Conservation (phyloP, 306 rosid genomes). For the Calophaca sinica region DNA sequence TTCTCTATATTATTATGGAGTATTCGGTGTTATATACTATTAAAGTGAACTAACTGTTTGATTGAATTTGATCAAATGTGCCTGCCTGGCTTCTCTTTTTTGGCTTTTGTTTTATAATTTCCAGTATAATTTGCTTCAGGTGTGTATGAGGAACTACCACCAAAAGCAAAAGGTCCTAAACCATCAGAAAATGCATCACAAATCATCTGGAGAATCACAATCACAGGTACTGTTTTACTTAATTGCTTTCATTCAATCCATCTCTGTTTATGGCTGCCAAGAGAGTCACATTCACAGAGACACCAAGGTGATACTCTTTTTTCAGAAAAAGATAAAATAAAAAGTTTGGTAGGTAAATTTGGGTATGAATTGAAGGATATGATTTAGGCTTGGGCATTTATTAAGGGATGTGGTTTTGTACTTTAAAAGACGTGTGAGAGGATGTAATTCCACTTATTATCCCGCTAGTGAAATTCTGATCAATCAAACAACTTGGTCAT, state of each 20-base stretch:
- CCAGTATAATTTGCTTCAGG: constrained; percentile 36
- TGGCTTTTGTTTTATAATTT: neutral
- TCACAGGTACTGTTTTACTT: constrained; percentile 35
- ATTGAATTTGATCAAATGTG: constrained; percentile 36
- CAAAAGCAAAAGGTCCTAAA: constrained; percentile 35
- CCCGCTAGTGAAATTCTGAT: constrained; percentile 20
- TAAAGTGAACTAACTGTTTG: neutral
- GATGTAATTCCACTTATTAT: neutral
- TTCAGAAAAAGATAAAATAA: neutral
- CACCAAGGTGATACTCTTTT: neutral
- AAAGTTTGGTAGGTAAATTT: constrained; percentile 12
- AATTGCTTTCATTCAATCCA: neutral
- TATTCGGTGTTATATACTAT: no score
- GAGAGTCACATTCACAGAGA: no score
- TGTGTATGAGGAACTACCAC: neutral
- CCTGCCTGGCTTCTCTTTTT: neutral
- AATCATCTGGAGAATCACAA: constrained; percentile 36
- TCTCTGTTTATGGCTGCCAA: neutral
- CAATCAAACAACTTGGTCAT: constrained; percentile 2
- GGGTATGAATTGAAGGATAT: constrained; percentile 26
- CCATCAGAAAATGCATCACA: constrained; percentile 31
- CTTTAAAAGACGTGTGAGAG: constrained; percentile 29
- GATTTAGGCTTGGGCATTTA: constrained; percentile 28
- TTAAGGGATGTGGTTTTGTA: neutral
- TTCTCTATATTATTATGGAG: no score